phyloP scores from a whole-genome alignment of 2,329 filamentous ascomycete species.

The Aspergillus sp. region DNA sequence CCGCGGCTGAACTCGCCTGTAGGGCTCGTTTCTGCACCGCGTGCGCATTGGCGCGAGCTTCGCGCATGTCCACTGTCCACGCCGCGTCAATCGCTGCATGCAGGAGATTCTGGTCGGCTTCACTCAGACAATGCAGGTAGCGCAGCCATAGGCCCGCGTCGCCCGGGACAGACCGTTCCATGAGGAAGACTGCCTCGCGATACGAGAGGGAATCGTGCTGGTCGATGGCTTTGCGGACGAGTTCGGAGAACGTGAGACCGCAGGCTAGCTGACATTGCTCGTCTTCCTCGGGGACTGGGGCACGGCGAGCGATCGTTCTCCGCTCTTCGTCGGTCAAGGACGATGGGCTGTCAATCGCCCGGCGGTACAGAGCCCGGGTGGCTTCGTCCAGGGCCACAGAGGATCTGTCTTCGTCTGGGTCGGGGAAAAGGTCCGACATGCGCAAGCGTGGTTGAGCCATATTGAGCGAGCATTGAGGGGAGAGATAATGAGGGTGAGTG shows the following conservation, averaged over 20 bases:
- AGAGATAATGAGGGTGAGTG: neutral
- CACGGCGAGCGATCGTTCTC: neutral
- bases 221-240: neutral
- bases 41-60: neutral
- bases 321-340: neutral
- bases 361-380: neutral
- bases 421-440: neutral
- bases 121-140: neutral
- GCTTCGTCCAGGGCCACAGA: neutral
- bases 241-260: neutral
- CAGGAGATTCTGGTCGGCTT: neutral
- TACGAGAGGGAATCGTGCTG: neutral
- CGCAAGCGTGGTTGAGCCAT: neutral
- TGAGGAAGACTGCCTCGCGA: neutral
- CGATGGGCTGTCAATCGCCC: neutral
- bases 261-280: neutral
- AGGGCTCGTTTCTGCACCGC: neutral
- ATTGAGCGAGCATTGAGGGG: neutral
- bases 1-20: neutral
- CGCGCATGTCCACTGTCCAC: neutral
- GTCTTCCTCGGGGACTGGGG: neutral
- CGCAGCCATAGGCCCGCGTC: neutral
- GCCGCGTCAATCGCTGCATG: neutral
- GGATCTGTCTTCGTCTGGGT: neutral
- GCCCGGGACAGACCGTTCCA: neutral